phyloP scores from a whole-genome alignment of 2,329 filamentous ascomycete genomes.

The Fusarium udum region DNA sequence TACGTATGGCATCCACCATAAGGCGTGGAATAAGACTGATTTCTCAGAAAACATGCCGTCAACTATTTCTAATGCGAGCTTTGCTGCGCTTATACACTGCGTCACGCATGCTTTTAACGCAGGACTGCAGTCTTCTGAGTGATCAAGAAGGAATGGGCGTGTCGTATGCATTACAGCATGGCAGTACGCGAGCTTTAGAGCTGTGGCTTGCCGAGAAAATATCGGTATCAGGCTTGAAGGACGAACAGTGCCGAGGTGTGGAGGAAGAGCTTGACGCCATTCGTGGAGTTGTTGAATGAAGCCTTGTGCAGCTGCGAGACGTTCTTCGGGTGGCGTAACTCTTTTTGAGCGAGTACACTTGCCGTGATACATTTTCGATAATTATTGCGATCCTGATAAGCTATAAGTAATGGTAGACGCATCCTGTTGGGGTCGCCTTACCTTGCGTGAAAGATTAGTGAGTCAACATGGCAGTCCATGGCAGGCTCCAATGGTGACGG shows the following conservation, averaged over 20 bases:
- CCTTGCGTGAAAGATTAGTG: constrained; percentile 57
- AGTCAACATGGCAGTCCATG: constrained; percentile 60
- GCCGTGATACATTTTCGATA: constrained; percentile 51
- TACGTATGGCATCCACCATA: constrained; percentile 65
- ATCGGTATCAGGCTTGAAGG: constrained; percentile 57
- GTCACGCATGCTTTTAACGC: constrained; percentile 43
- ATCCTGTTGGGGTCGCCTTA: neutral
- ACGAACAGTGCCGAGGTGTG: constrained; percentile 54
- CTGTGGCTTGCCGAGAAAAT: constrained; percentile 60
- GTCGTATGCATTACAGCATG: constrained; percentile 67
- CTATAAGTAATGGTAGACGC: fast-evolving
- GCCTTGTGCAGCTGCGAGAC: constrained; percentile 50
- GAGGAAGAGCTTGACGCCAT: constrained; percentile 54
- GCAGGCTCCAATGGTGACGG: constrained; percentile 41
- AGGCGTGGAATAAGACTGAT: constrained; percentile 53
- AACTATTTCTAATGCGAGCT: constrained; percentile 52
- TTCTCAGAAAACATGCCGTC: constrained; percentile 51
- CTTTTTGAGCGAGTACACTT: constrained; percentile 52
- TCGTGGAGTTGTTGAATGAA: constrained; percentile 51
- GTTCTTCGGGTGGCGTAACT: constrained; percentile 49
- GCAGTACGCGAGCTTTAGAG: constrained; percentile 62
- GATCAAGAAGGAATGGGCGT: constrained; percentile 60
- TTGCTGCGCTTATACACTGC: constrained; percentile 52
- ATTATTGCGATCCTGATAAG: constrained; percentile 48
- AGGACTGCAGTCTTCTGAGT: constrained; percentile 20